These are phyloP conservation scores for Ophiostoma quercus DNA, from an alignment of 2,329 filamentous ascomycete species.

Conservation along the genomic window DNA sequence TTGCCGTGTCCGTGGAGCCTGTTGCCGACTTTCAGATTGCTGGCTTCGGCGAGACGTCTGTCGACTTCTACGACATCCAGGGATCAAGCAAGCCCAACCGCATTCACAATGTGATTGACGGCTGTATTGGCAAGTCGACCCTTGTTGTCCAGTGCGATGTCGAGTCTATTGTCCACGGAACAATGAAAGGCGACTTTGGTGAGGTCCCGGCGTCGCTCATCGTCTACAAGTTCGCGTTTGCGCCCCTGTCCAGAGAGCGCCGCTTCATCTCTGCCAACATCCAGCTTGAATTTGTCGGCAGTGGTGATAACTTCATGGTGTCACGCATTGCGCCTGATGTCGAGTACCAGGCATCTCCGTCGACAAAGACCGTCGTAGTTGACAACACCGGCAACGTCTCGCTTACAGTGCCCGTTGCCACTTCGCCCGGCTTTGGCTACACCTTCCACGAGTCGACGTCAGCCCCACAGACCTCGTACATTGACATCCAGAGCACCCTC, in stretches of 20 bases:
- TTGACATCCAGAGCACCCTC: not conserved
- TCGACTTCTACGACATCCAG: not conserved
- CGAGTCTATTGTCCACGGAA: slow-evolving; percentile 17
- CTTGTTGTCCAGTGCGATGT: slow-evolving; percentile 16
- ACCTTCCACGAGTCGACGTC: not conserved
- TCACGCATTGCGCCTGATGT: not conserved
- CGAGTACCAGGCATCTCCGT: not conserved
- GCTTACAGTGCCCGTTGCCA: not conserved
- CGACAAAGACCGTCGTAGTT: not conserved
- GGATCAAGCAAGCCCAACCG: not conserved
- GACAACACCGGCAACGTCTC: not conserved
- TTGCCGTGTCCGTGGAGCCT: not conserved
- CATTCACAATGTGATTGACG: not conserved
- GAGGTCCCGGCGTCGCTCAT: slow-evolving; percentile 16
- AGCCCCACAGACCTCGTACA: not conserved
- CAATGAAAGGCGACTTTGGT: not conserved
- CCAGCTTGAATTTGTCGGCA: not conserved
- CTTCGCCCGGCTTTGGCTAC: not conserved
- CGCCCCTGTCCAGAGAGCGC: not conserved
- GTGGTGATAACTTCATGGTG: not conserved
- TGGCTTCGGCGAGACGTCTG: not conserved
- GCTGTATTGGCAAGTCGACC: not conserved
- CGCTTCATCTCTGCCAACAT: not conserved
- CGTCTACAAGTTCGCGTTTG: slow-evolving; percentile 2
- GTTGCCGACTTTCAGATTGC: not conserved